phyloP scores from a whole-genome alignment of 345 rosid genomes.

The Eucalyptus curtisii region DNA sequence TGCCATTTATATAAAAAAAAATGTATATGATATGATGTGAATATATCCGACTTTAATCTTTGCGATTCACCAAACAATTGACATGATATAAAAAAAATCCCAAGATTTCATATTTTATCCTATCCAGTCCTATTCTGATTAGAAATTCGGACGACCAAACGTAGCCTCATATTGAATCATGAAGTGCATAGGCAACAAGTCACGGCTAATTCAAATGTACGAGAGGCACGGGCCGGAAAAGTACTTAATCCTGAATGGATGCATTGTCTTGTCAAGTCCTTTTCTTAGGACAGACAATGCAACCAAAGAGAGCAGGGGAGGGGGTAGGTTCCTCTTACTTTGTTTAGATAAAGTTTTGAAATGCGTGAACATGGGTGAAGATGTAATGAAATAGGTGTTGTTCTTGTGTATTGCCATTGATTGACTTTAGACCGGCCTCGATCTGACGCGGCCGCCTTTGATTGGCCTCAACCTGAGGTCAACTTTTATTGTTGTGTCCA shows the following conservation, averaged over 20 bases:
- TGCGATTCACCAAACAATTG: too few species aligned
- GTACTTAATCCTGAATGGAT: not conserved
- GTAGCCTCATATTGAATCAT: not conserved
- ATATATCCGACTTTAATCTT: too few species aligned
- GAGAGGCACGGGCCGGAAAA: not conserved
- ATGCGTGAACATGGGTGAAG: not conserved
- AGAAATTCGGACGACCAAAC: too few species aligned
- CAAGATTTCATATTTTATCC: too few species aligned
- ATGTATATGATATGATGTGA: too few species aligned
- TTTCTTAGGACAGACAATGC: not conserved
- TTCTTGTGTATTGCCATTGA: not conserved
- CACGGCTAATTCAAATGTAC: not conserved
- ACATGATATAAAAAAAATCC: too few species aligned
- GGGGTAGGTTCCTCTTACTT: not conserved
- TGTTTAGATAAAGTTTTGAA: not conserved
- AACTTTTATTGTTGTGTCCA: not conserved
- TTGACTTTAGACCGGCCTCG: not conserved
- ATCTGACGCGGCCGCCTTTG: not conserved
- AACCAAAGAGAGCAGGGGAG: not conserved
- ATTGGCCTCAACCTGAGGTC: not conserved
- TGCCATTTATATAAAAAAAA: too few species aligned
- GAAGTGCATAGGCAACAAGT: not conserved
- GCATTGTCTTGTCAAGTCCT: not conserved
- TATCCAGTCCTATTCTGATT: too few species aligned
- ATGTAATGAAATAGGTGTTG: not conserved